A percentile compares a stretch with the other conserved stretches of the same genome.
phyloP scores from a whole-genome alignment of 2,329 filamentous ascomycete genomes.

The Hymenoscyphus albidus region DNA sequence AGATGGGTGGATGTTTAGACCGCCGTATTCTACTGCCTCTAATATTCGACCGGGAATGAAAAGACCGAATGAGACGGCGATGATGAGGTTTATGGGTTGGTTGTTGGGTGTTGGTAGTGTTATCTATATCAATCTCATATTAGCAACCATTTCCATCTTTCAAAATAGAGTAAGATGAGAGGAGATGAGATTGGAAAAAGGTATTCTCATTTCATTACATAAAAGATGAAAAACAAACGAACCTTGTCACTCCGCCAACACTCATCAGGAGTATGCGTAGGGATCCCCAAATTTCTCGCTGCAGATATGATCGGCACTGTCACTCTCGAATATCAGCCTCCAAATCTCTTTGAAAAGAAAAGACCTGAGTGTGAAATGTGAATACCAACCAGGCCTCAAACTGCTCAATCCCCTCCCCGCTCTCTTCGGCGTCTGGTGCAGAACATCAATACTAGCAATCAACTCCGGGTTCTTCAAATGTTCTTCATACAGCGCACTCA shows the following conservation, averaged over 20 bases:
- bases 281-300: constrained; percentile 60
- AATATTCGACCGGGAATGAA: constrained; percentile 79
- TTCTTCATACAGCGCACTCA: constrained; percentile 65
- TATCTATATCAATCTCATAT: not conserved
- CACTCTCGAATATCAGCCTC: not conserved
- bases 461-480: constrained; percentile 47
- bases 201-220: too few relatives aligned
- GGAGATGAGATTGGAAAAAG: too few relatives aligned
- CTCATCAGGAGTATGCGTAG: constrained; percentile 50
- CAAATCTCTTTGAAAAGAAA: too few relatives aligned
- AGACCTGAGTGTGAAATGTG: too few relatives aligned
- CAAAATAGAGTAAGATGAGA: too few relatives aligned
- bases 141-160: not conserved
- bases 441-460: constrained; percentile 78
- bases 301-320: constrained; percentile 69
- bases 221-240: not conserved
- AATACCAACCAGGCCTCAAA: constrained; percentile 29
- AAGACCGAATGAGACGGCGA: constrained; percentile 92
- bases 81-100: constrained; percentile 65
- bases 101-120: constrained; percentile 47
- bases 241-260: not conserved
- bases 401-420: constrained; percentile 69
- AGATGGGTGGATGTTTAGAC: constrained; percentile 91
- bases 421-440: constrained; percentile 76
- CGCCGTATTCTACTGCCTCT: constrained; percentile 68